Conservation (phyloP, 306 rosid species). For the Senna siamea region DNA sequence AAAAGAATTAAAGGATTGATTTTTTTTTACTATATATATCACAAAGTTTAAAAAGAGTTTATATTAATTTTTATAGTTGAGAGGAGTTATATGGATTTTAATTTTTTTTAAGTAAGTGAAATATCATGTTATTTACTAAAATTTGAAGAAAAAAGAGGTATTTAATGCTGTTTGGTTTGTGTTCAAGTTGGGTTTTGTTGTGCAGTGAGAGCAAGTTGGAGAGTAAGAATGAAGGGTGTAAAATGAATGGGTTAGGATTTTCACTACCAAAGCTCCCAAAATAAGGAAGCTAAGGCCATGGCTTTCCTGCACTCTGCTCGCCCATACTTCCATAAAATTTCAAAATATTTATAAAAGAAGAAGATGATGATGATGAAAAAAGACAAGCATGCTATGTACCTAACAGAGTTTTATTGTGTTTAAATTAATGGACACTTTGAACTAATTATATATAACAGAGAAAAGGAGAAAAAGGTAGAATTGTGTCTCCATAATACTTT, state of each 20-base stretch:
- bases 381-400: background rate
- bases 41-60: too few species aligned
- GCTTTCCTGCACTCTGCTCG: slow-evolving; percentile 7
- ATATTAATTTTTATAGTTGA: too few species aligned
- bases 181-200: slow-evolving; percentile 14
- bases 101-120: too few species aligned
- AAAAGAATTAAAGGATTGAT: too few species aligned
- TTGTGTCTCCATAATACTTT: background rate
- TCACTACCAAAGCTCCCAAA: slow-evolving; percentile 20
- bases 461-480: background rate
- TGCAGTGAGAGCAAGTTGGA: slow-evolving; percentile 30
- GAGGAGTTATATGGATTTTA: too few species aligned
- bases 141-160: too few species aligned
- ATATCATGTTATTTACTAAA: too few species aligned
- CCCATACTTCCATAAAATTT: background rate
- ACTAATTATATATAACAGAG: too few species aligned
- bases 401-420: background rate
- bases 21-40: too few species aligned
- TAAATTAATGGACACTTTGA: background rate
- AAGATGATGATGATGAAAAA: background rate
- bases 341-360: too few species aligned
- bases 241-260: background rate
- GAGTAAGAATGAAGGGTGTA: background rate
- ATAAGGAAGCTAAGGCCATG: slow-evolving; percentile 35
- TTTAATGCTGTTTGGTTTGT: background rate